A percentile compares a stretch with the other conserved stretches of the same genome.
Evolutionary conservation across 345 rosid genomes (phyloP).

Genomic region (Citrus mangshanensis): DNA sequence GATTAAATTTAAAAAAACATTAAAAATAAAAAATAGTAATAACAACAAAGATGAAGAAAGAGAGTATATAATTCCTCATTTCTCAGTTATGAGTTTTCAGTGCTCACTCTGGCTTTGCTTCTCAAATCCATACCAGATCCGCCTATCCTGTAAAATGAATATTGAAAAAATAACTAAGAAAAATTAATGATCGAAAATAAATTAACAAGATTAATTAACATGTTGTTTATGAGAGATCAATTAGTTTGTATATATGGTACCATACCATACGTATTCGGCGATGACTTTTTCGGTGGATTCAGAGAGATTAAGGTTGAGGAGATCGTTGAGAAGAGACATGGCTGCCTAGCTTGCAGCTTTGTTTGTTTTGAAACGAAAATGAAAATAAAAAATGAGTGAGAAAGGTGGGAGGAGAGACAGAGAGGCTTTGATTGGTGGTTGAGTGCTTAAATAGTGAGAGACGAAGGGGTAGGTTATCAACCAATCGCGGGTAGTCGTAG

Average conservation of each 20-base stretch:
- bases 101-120: constrained; percentile 66
- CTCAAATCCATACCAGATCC: constrained; percentile 77
- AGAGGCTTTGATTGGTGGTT: not conserved
- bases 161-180: not conserved
- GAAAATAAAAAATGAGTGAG: not conserved
- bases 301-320: constrained; percentile 61
- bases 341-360: not conserved
- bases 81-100: not conserved
- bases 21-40: not conserved
- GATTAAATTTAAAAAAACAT: too few species aligned
- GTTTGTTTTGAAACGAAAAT: not conserved
- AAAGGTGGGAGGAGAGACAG: not conserved
- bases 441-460: not conserved
- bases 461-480: too few species aligned
- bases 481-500: not conserved
- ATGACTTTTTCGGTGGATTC: constrained; percentile 59
- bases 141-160: constrained; percentile 46
- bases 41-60: not conserved
- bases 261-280: constrained; percentile 78
- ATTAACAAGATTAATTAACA: too few species aligned
- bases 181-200: too few species aligned
- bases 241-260: too few species aligned
- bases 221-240: too few species aligned
- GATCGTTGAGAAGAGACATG: constrained; percentile 61
- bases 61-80: not conserved